Evolutionary conservation across 108 stramenopile species (phyloP), one percentile per base, ranked within the genome.

Genomic region (Cylindrotheca fusiformis): DNA sequence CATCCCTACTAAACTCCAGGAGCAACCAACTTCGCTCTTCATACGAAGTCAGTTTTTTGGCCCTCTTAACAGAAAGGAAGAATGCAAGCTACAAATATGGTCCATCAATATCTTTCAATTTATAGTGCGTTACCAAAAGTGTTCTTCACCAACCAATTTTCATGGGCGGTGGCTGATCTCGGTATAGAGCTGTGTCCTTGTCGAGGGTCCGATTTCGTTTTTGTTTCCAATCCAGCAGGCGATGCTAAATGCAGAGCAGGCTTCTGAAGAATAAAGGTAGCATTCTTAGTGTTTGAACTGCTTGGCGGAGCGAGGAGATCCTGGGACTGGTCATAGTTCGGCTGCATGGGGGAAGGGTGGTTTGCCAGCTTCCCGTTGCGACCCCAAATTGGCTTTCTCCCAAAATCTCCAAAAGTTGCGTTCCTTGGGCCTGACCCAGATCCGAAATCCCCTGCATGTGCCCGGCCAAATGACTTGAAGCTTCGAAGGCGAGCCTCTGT

Each of bases 391-490:
- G 74, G 66, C 22, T 49, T 49, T 25, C 67, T 36, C 45, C 77
- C 82, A 58, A 75, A 83, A 25, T 83, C 74, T 23, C 76, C 82
- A 60, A 84, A 84, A 12, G 82, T 84, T 46, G 82, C 82, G 63
- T 84, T 84, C 51, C 75, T 54, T n/a, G 73, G 74, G 30, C 77
- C 78, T 8, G 27, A 32, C n/a, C n/a, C n/a, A 8, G 70, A 60
- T 32, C 76, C 78, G 59, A 63, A 74, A 47, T 80, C 79, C 14
- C 68, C 77, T 32, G 74, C 79, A 59, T 84, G 77, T 1, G 83
- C 76, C 48, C 77, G 59, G 24, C 83, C 83, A 51, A 84, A 84
- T 6, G 80, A 81, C 41, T 78, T 78, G 70, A 76, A 70, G 58
- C 76, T 77, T 19, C 65, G 46, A 8, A 84, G 73, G 29, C 61